Percentiles rank a stretch among this genome's conserved stretches.
These are phyloP conservation scores for Xylariales sp. DNA, from an alignment of 2,329 filamentous ascomycete genomes.

Conservation along the genomic window DNA sequence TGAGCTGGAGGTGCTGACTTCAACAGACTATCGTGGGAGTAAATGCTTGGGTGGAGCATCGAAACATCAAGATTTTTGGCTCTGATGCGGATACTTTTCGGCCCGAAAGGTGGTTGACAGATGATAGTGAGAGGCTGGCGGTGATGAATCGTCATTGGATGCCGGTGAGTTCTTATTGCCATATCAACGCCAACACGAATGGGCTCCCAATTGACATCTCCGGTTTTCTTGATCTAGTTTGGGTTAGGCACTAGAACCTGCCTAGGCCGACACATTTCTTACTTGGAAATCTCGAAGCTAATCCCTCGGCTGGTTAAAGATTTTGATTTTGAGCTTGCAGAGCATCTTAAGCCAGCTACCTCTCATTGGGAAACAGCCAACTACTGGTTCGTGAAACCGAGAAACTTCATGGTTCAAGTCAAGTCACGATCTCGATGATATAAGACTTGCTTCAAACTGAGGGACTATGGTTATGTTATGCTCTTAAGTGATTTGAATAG, in stretches of 20 bases:
- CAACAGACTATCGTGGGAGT: constrained; percentile 25
- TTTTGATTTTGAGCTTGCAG: constrained; percentile 26
- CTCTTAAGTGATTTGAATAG: too few relatives aligned
- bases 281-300: constrained; percentile 38
- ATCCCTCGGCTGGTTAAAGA: constrained; percentile 31
- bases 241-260: constrained; percentile 37
- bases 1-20: not conserved
- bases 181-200: too few relatives aligned
- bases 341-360: not conserved
- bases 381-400: constrained; percentile 6
- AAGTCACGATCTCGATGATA: too few relatives aligned
- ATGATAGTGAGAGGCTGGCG: constrained; percentile 16
- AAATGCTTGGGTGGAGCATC: constrained; percentile 30
- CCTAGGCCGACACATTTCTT: constrained; percentile 37
- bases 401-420: constrained; percentile 2
- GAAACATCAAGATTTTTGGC: constrained; percentile 24
- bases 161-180: constrained; percentile 20
- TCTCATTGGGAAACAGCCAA: constrained; percentile 1
- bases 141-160: constrained; percentile 26
- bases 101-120: constrained; percentile 36
- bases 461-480: too few relatives aligned
- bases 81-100: constrained; percentile 27
- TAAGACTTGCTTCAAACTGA: too few relatives aligned
- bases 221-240: constrained; percentile 23
- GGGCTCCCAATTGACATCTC: not conserved